A percentile compares a stretch with the other conserved stretches of the same genome.
phyloP scores from a whole-genome alignment of 2,329 filamentous ascomycete species.

The Helotiales sp. region DNA sequence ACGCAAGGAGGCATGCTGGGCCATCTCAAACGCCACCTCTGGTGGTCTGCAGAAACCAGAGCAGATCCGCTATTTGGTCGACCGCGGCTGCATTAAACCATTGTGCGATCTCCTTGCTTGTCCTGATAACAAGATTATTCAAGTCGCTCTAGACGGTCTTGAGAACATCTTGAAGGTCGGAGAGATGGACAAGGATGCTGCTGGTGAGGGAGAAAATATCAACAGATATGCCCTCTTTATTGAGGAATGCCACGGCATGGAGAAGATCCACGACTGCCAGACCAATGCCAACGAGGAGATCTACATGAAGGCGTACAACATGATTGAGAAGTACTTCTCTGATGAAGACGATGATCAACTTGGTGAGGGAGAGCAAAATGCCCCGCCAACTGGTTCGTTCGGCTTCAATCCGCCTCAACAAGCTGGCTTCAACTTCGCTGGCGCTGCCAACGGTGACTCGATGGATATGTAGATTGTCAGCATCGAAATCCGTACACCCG shows the following conservation, averaged over 20 bases:
- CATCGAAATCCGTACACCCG: slow-evolving; percentile 15
- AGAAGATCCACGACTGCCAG: slow-evolving; percentile 99
- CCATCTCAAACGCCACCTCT: slow-evolving; percentile 97
- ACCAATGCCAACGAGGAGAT: slow-evolving; percentile 99
- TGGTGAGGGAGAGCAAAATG: slow-evolving; percentile 56
- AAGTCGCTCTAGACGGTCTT: slow-evolving; percentile 93
- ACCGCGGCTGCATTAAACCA: slow-evolving; percentile 94
- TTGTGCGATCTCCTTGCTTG: slow-evolving; percentile 92
- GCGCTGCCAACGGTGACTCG: slow-evolving; percentile 69
- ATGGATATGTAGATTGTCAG: slow-evolving; percentile 67
- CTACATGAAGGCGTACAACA: slow-evolving; percentile 99
- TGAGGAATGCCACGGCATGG: slow-evolving; percentile 98
- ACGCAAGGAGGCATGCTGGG: slow-evolving; percentile 98
- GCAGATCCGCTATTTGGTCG: slow-evolving; percentile 93
- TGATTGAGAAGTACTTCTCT: slow-evolving; percentile 99
- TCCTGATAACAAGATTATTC: slow-evolving; percentile 99
- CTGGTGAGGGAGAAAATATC: slow-evolving; percentile 75
- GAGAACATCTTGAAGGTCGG: slow-evolving; percentile 99
- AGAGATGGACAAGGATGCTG: slow-evolving; percentile 94
- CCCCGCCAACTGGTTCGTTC: slow-evolving; percentile 59
- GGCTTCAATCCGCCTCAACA: slow-evolving; percentile 67
- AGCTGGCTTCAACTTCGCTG: slow-evolving; percentile 93
- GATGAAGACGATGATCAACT: slow-evolving; percentile 86
- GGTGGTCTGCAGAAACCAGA: slow-evolving; percentile 98
- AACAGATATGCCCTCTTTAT: slow-evolving; percentile 98